Evolutionary conservation across 2,329 filamentous ascomycete genomes (phyloP).

Genomic region (Celoporthe dispersa): DNA sequence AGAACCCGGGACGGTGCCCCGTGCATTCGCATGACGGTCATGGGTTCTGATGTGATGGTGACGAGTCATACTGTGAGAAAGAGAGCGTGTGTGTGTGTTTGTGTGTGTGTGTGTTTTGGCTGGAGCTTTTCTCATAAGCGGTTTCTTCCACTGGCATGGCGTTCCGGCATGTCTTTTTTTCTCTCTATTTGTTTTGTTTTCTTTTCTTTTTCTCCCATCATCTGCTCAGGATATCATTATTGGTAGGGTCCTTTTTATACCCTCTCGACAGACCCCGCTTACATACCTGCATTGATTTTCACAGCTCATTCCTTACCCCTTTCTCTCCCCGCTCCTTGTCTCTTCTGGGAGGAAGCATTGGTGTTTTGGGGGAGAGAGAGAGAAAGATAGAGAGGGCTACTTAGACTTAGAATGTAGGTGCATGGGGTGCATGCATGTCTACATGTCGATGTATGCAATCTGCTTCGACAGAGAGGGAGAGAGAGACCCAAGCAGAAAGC

Average conservation of each 20-base stretch:
- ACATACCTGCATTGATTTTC: background rate
- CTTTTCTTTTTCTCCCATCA: background rate
- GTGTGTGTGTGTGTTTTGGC: background rate
- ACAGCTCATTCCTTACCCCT: background rate
- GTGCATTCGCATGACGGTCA: slow-evolving; percentile 68
- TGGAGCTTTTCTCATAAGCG: background rate
- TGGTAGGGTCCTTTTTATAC: background rate
- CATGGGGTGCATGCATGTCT: background rate
- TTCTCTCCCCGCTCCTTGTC: background rate
- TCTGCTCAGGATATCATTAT: background rate
- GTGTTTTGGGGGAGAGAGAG: no score
- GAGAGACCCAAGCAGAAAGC: background rate
- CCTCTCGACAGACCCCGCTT: background rate
- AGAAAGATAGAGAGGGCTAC: background rate
- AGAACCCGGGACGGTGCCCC: slow-evolving; percentile 66
- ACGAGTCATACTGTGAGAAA: background rate
- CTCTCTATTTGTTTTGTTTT: no score
- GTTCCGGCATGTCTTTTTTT: slow-evolving; percentile 7
- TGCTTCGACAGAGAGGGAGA: background rate
- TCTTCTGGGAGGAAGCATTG: background rate
- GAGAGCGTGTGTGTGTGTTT: no score
- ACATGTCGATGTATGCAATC: background rate
- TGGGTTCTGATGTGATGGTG: slow-evolving; percentile 47
- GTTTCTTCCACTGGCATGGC: slow-evolving; percentile 20
- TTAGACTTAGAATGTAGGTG: background rate